These are phyloP conservation scores for Botrytis porri DNA, from an alignment of 2,329 filamentous ascomycete genomes.

Conservation along the genomic window DNA sequence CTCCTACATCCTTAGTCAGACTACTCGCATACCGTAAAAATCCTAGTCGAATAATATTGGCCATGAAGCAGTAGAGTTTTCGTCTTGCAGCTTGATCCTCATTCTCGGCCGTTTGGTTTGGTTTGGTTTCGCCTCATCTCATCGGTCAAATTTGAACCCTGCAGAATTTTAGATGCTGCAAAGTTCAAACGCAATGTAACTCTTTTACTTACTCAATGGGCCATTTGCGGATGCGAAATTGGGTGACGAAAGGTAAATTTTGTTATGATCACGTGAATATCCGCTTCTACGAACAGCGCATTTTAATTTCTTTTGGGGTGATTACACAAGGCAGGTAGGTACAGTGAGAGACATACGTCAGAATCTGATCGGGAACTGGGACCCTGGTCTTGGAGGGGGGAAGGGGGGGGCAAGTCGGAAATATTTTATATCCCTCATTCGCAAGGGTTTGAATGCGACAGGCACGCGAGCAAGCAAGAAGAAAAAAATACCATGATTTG, in stretches of 20 bases:
- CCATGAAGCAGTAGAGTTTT: slow-evolving; percentile 2
- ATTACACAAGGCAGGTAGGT: slow-evolving; percentile 7
- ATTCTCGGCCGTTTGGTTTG: background rate
- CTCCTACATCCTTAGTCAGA: background rate
- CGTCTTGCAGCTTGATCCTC: background rate
- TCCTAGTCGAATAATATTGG: background rate
- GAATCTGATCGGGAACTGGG: background rate
- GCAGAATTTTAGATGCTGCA: background rate
- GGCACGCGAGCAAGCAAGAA: background rate
- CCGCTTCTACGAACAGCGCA: background rate
- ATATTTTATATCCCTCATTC: slow-evolving; percentile 19
- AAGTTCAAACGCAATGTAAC: slow-evolving; percentile 11
- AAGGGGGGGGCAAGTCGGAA: background rate
- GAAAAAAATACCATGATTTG: background rate
- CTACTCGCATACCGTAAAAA: background rate
- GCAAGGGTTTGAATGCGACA: background rate
- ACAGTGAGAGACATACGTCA: slow-evolving; percentile 10
- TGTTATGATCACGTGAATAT: background rate
- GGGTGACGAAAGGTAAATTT: background rate
- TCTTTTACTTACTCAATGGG: slow-evolving; percentile 5
- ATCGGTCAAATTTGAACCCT: background rate
- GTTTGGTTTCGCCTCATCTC: slow-evolving; percentile 12
- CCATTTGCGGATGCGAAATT: background rate
- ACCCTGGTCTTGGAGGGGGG: background rate
- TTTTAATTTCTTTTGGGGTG: background rate